Percentiles rank a stretch among this genome's conserved stretches.
Evolutionary conservation across 2,329 filamentous ascomycete genomes (phyloP).

Genomic region (Plenodomus lindquistii): DNA sequence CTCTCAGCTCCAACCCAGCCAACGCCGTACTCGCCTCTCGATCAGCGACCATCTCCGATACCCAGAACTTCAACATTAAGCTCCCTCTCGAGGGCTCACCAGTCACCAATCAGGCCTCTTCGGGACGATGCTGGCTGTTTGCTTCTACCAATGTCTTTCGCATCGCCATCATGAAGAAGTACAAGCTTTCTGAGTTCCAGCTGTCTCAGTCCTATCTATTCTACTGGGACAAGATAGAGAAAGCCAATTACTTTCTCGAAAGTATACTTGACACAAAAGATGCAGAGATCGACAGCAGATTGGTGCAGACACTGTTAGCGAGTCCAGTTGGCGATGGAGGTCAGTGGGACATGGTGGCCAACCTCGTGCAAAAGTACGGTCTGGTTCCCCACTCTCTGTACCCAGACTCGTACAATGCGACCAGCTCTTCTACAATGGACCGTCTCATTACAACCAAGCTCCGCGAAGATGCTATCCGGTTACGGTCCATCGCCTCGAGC

Average conservation of each 20-base stretch:
- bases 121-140: constrained; percentile 89
- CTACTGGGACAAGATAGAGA: constrained; percentile 94
- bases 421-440: constrained; percentile 71
- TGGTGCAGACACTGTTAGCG: constrained; percentile 71
- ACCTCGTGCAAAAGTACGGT: constrained; percentile 84
- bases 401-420: constrained; percentile 79
- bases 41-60: constrained; percentile 66
- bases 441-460: constrained; percentile 79
- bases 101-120: constrained; percentile 81
- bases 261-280: constrained; percentile 75
- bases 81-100: constrained; percentile 82
- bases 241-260: constrained; percentile 87
- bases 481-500: constrained; percentile 61
- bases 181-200: constrained; percentile 77
- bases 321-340: constrained; percentile 79
- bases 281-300: constrained; percentile 70
- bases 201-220: constrained; percentile 87
- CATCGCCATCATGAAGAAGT: constrained; percentile 82
- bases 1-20: constrained; percentile 70
- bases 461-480: constrained; percentile 76
- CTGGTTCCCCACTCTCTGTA: constrained; percentile 82
- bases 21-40: constrained; percentile 67
- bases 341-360: constrained; percentile 91
- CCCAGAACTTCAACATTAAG: constrained; percentile 80
- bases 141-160: constrained; percentile 90